Base-by-base conservation (phyloP, 2,329 filamentous ascomycete species). In the Claviceps sp. region DNA sequence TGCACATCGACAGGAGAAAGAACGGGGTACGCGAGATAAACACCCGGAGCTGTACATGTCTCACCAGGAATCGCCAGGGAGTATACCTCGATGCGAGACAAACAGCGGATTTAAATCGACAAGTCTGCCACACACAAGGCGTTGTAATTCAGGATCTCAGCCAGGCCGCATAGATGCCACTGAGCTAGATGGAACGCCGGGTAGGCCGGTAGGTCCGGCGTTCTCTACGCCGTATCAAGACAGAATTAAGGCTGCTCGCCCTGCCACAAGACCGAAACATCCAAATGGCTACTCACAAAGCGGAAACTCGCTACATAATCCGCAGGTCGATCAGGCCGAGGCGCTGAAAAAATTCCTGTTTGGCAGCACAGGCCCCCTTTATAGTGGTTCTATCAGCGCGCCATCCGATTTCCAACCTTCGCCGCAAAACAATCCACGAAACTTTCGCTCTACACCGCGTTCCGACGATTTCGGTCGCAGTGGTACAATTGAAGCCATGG, bases 1-100 rank as follows among this genome's bases (percentile, higher is more conserved):
- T 55, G 89, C 89, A 38, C 87, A 95, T 59, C 80, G 86, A 48
- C 84, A 87, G 55, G 87, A 93, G 66, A 85, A 82, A 62, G 82
- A 82, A 50, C 74, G 76, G 54, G 76, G 75, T 30, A 48, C 46
- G n/a, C 50, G 41, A 50, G 73, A 73, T 50, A 56, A 74, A 59
- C 58, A 69, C 60, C 53, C 70, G 58, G 57, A 58, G 19, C 61
- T 65, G 37, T 61, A 68, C 7, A 66, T 69, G 1, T 6, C 11
- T 16, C 22, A 19, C 14, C 5, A 7, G 6, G 34, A 44, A 24
- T 51, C 48, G 22, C 48, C 53, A 22, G 47, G 19, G 16, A 40
- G 37, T 47, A 11, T 47, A 16, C 19, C 38, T 34, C n/a, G 8
- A 22, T 16, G 17, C 24, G 60, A 68, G 17, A 53, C 50, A 10